phyloP scores from a whole-genome alignment of 768 basidiomycete species.

The Kwoniella dendrophila region DNA sequence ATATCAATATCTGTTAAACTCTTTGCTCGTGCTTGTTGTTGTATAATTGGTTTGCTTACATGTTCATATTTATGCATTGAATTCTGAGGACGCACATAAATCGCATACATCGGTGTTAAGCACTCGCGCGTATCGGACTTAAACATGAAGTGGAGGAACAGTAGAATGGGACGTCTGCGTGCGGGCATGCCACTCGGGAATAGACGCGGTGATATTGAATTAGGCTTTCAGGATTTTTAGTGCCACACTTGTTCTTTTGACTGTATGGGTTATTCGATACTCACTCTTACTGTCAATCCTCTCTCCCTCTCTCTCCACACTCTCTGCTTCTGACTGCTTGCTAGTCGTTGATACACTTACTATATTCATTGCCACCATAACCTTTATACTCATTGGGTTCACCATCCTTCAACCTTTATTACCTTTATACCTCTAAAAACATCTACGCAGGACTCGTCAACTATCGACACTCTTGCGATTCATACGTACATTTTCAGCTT shows the following conservation, averaged over 20 bases:
- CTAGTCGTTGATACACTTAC: constrained; percentile 3
- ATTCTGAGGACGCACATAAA: neutral
- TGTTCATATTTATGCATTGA: constrained; percentile 1
- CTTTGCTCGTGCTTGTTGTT: constrained; percentile 14
- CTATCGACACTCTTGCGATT: constrained; percentile 22
- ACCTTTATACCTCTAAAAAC: constrained; percentile 6
- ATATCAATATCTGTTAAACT: no score
- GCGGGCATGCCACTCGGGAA: constrained; percentile 14
- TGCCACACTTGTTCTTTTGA: no score
- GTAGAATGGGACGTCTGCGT: neutral
- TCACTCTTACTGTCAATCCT: no score
- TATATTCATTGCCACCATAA: constrained; percentile 14
- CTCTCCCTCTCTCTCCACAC: no score
- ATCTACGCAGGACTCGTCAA: constrained; percentile 21
- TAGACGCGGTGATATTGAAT: constrained; percentile 4
- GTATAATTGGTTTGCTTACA: constrained; percentile 7
- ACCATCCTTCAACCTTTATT: constrained; percentile 12
- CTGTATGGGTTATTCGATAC: no score
- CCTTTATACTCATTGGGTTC: neutral
- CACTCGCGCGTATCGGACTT: constrained; percentile 15
- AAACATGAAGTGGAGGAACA: constrained; percentile 1
- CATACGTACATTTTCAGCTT: constrained; percentile 7
- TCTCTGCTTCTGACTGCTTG: neutral
- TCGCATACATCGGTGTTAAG: constrained; percentile 27
- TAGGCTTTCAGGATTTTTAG: constrained; percentile 17